These are phyloP conservation scores for Penicillium ochrochloron DNA, from an alignment of 495 filamentous ascomycete species.

Conservation along the genomic window DNA sequence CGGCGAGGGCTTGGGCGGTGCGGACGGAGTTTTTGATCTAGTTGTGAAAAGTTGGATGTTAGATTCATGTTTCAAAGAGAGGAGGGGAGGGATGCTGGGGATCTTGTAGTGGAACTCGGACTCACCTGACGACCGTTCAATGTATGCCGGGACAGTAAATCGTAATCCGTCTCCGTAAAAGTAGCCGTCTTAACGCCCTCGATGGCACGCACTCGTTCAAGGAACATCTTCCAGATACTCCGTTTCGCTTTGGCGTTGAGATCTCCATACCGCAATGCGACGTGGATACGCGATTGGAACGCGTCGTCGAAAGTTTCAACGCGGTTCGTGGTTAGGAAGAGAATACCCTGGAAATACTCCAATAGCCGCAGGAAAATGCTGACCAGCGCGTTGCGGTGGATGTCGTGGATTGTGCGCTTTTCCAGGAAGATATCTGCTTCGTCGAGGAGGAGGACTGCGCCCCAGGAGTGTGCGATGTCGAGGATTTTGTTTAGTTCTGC, in stretches of 20 bases:
- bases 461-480: slow-evolving; percentile 87
- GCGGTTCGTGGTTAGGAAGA: slow-evolving; percentile 82
- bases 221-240: slow-evolving; percentile 85
- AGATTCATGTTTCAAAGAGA: neutral
- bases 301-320: slow-evolving; percentile 75
- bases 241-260: slow-evolving; percentile 76
- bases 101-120: neutral
- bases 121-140: slow-evolving; percentile 86
- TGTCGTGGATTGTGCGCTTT: slow-evolving; percentile 69
- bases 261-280: slow-evolving; percentile 80
- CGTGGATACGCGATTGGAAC: slow-evolving; percentile 70
- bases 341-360: slow-evolving; percentile 79
- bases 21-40: slow-evolving; percentile 92
- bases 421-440: slow-evolving; percentile 84
- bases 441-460: slow-evolving; percentile 76
- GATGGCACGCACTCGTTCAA: slow-evolving; percentile 68
- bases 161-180: slow-evolving; percentile 73
- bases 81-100: neutral
- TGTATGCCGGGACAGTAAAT: slow-evolving; percentile 66
- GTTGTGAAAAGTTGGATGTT: slow-evolving; percentile 10
- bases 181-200: slow-evolving; percentile 62
- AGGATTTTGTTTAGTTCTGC: slow-evolving; percentile 81
- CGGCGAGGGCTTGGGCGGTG: slow-evolving; percentile 82
- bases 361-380: slow-evolving; percentile 73
- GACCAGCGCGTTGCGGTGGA: slow-evolving; percentile 77